Conservation (phyloP, 345 rosid genomes). For the Eucalyptus sp. region DNA sequence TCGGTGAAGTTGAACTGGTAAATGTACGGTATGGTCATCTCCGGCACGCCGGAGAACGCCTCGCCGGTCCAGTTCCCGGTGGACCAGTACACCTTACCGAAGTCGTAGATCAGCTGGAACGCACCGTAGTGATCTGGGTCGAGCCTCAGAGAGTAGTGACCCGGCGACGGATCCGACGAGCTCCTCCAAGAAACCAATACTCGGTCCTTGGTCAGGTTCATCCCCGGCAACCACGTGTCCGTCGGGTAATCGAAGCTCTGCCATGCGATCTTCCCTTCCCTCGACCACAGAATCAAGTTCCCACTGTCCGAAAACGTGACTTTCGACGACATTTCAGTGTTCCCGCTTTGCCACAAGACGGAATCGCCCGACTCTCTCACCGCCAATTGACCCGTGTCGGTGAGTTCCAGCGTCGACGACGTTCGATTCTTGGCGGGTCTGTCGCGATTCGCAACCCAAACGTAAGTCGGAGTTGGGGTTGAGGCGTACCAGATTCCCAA, state of each 20-base stretch:
- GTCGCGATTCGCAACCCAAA: slow-evolving; percentile 86
- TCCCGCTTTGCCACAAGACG: slow-evolving; percentile 29
- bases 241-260: slow-evolving; percentile 71
- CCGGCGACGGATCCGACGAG: slow-evolving; percentile 51
- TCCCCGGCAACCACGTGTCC: slow-evolving; percentile 77
- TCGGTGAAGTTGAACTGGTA: slow-evolving; percentile 48
- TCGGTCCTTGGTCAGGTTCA: slow-evolving; percentile 24
- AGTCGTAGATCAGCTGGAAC: slow-evolving; percentile 37
- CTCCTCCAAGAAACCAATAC: slow-evolving; percentile 58
- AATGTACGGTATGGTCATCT: slow-evolving; percentile 41
- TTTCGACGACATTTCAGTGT: slow-evolving; percentile 3
- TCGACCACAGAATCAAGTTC: slow-evolving; percentile 30
- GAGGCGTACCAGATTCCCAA: slow-evolving; percentile 63
- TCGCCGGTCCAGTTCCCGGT: slow-evolving; percentile 53
- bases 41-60: slow-evolving; percentile 34
- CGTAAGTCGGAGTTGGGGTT: slow-evolving; percentile 21
- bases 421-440: slow-evolving; percentile 18
- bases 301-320: slow-evolving; percentile 25
- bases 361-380: slow-evolving; percentile 14
- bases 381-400: slow-evolving; percentile 19
- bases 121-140: slow-evolving; percentile 9
- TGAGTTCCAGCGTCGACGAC: slow-evolving; percentile 13
- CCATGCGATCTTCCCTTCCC: slow-evolving; percentile 28
- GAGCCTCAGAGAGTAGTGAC: slow-evolving; percentile 36
- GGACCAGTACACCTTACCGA: slow-evolving; percentile 28